phyloP scores from a whole-genome alignment of 345 rosid genomes.

The Ceriops zippeliana region DNA sequence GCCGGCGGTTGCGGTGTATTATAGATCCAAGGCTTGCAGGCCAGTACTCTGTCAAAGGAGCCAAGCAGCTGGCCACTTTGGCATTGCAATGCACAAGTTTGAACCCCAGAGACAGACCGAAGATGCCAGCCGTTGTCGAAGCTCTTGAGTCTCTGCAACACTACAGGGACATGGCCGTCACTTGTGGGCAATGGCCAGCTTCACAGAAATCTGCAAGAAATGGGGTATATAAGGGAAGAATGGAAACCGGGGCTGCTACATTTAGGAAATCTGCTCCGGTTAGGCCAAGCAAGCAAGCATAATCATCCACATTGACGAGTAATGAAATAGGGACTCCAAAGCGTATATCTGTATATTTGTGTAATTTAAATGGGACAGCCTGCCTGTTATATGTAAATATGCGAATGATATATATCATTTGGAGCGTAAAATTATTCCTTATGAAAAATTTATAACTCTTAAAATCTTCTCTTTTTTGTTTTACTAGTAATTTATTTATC shows the following conservation, averaged over 20 bases:
- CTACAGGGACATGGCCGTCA: constrained; percentile 74
- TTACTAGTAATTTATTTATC: too few species aligned
- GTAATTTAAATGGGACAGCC: too few species aligned
- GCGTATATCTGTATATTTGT: too few species aligned
- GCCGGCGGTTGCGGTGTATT: constrained; percentile 61
- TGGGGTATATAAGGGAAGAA: constrained; percentile 34
- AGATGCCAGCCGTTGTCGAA: constrained; percentile 62
- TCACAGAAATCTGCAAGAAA: constrained; percentile 31
- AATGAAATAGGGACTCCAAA: too few species aligned
- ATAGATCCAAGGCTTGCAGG: constrained; percentile 77
- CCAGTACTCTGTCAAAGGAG: constrained; percentile 85
- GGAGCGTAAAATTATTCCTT: too few species aligned
- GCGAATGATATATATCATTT: too few species aligned
- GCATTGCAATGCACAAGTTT: constrained; percentile 67
- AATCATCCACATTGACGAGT: neutral
- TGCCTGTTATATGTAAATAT: too few species aligned
- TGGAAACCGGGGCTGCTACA: constrained; percentile 26
- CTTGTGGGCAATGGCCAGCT: constrained; percentile 65
- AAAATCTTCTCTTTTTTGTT: too few species aligned
- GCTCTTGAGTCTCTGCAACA: constrained; percentile 54
- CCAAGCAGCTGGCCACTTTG: constrained; percentile 61
- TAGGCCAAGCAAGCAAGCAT: constrained; percentile 25
- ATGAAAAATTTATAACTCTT: too few species aligned
- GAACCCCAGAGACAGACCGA: constrained; percentile 88
- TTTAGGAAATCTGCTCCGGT: constrained; percentile 45